Percentiles rank a stretch among this genome's conserved stretches.
phyloP scores from a whole-genome alignment of 768 basidiomycete species.

The Fomitopsis serialis region DNA sequence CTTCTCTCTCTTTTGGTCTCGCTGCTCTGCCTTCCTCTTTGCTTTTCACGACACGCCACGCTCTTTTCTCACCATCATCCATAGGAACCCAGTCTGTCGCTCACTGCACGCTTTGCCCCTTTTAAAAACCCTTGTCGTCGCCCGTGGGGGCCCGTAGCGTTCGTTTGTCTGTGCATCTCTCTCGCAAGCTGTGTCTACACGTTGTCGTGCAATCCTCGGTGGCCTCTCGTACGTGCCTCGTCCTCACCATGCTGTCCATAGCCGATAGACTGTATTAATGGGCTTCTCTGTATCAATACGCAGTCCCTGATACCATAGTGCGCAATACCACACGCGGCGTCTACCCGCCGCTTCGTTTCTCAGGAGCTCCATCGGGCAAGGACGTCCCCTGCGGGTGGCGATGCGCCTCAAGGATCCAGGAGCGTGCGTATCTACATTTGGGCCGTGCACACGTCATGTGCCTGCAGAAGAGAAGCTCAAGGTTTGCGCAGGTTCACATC shows the following conservation, averaged over 20 bases:
- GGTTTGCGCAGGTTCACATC: neutral
- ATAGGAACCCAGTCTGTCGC: neutral
- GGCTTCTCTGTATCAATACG: neutral
- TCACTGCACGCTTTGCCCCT: neutral
- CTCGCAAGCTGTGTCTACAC: neutral
- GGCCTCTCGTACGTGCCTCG: conserved; percentile 1
- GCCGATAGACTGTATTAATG: conserved; percentile 1
- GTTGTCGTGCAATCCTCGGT: neutral
- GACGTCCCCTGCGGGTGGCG: neutral
- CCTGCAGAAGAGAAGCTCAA: neutral
- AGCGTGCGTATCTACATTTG: neutral
- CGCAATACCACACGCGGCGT: neutral
- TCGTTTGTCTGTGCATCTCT: neutral
- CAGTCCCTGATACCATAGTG: neutral
- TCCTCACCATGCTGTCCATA: neutral
- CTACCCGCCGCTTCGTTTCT: neutral
- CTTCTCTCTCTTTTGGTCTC: conserved; percentile 1
- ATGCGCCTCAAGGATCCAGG: neutral
- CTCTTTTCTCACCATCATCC: neutral
- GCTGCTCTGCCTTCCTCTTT: neutral
- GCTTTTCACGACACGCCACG: neutral
- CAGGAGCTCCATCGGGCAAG: neutral
- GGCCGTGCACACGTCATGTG: neutral
- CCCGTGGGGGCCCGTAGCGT: neutral
- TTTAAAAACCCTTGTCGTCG: neutral